Evolutionary conservation across 169 alveolate species (phyloP).

Genomic region (Blepharisma undulans): DNA sequence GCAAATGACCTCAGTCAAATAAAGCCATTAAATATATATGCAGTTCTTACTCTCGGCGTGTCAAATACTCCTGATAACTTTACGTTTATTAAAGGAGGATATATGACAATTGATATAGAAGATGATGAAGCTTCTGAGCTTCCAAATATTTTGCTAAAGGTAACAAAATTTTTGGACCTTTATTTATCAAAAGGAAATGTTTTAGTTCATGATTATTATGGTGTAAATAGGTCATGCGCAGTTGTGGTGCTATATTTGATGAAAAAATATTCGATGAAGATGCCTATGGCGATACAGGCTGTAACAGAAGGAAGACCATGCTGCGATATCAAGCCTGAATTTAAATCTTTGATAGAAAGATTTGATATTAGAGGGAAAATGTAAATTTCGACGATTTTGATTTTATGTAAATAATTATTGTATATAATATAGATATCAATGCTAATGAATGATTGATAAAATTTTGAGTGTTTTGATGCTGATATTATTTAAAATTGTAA

Average conservation of each 20-base stretch:
- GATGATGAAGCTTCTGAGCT: background rate
- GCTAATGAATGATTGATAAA: too few species aligned
- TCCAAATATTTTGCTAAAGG: background rate
- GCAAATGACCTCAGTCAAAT: background rate
- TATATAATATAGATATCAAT: background rate
- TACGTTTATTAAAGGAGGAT: background rate
- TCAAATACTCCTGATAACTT: background rate
- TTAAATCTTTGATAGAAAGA: background rate
- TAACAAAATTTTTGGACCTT: background rate
- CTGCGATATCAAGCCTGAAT: background rate
- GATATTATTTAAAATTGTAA: too few species aligned
- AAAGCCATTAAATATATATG: background rate
- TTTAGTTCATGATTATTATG: constrained; percentile 82
- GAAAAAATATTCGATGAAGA: constrained; percentile 64
- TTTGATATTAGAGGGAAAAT: background rate
- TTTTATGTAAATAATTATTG: background rate
- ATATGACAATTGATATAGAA: background rate
- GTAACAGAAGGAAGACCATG: constrained; percentile 60
- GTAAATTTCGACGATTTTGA: background rate
- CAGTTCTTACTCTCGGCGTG: background rate
- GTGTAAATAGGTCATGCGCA: constrained; percentile 80
- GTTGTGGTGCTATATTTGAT: constrained; percentile 80
- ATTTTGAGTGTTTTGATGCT: too few species aligned
- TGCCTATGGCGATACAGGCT: constrained; percentile 69
- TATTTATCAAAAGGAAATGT: constrained; percentile 53